Evolutionary conservation across 2,329 filamentous ascomycete genomes (phyloP), one percentile per base, ranked within the genome.

Genomic region (Colletotrichum salicis): DNA sequence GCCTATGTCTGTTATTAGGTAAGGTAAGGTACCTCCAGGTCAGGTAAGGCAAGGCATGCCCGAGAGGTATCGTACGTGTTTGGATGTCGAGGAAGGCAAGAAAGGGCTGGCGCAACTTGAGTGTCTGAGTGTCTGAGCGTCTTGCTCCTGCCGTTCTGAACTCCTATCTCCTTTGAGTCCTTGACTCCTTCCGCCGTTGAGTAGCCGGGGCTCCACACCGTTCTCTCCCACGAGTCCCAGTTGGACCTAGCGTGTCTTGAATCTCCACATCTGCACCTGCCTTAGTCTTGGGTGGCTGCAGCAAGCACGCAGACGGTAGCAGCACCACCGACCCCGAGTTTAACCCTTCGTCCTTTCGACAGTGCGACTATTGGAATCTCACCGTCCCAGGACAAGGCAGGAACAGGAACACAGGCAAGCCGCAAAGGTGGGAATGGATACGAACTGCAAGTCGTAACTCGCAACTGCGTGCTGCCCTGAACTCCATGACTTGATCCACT

Each of bases 271-370:
- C 19, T 48, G 7, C 41, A 45, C 37, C 58, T 68, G 57, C 58
- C 41, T 48, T 22, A 48, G 41, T 48, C 41, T 19, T 48, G 19
- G 19, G 8, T n/a, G n/a, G 41, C 41, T 48, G 41, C 19, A 48
- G 41, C 3, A 10, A 48, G 41, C 8, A 48, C 41, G 41, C 41
- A 48, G 19, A 48, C 41, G 19, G 41, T 19, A 48, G 41, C 19
- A 48, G 19, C 37, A 48, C 41, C 41, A n/a, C 19, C 41, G 41
- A 63, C 56, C 63, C 58, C 68, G 52, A 71, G 52, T 41, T 67
- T 52, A 54, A 52, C 41, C 69, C 69, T 41, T 41, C 6, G 37
- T 19, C 13, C 15, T 19, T 15, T 15, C 13, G n/a, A 71, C 68
- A 67, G 58, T 67, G 64, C 31, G 35, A 29, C 31, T 52, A 29